These are phyloP conservation scores for Drechslera avenae DNA, from an alignment of 2,329 filamentous ascomycete genomes.

Conservation along the genomic window DNA sequence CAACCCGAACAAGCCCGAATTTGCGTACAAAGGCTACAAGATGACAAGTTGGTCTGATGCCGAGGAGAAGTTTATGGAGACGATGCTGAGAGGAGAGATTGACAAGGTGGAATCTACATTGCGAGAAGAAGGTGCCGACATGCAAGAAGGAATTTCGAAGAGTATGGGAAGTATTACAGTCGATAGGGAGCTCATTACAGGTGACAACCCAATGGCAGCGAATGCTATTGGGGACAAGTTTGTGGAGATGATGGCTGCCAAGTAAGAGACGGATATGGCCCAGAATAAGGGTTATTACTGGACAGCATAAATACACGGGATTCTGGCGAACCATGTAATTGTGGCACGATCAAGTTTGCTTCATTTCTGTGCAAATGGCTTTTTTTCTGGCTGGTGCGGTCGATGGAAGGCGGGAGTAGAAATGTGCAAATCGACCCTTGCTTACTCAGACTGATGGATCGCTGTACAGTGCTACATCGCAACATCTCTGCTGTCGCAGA, in stretches of 20 bases:
- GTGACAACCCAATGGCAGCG: constrained; percentile 43
- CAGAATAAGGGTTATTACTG: background rate
- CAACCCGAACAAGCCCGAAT: constrained; percentile 37
- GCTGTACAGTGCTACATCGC: too few relatives aligned
- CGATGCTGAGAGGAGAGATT: constrained; percentile 50
- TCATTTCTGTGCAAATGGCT: too few relatives aligned
- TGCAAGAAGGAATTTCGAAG: constrained; percentile 51
- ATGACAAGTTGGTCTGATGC: constrained; percentile 54
- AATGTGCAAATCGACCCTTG: too few relatives aligned
- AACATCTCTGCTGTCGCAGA: too few relatives aligned
- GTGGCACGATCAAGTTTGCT: too few relatives aligned
- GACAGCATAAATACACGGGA: too few relatives aligned
- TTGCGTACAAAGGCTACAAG: constrained; percentile 54
- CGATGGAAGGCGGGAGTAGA: too few relatives aligned
- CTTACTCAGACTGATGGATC: too few relatives aligned
- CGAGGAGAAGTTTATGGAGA: constrained; percentile 56
- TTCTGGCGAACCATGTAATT: too few relatives aligned
- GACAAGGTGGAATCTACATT: constrained; percentile 51
- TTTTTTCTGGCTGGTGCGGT: too few relatives aligned
- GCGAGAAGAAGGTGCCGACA: constrained; percentile 50
- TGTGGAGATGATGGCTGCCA: constrained; percentile 37
- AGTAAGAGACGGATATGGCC: background rate
- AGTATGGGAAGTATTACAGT: constrained; percentile 51
- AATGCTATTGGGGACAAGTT: constrained; percentile 41
- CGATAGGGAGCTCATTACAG: constrained; percentile 49